A percentile compares a stretch with the other conserved stretches of the same genome.
phyloP scores from a whole-genome alignment of 2,329 filamentous ascomycete genomes.

The Exophiala phaeomuriformis region DNA sequence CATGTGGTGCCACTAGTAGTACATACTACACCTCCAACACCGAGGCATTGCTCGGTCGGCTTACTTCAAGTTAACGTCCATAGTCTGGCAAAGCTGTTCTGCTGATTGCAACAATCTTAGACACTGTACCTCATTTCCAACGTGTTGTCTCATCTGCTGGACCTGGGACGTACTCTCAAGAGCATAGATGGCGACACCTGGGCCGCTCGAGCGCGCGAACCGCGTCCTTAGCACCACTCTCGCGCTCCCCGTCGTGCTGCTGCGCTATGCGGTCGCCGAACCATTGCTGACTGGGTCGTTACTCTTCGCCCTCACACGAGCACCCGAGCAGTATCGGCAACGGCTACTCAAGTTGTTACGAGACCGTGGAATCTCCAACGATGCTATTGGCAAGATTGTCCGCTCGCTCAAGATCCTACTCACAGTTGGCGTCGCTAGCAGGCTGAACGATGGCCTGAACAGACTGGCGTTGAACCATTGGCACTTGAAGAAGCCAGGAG shows the following conservation, averaged over 20 bases:
- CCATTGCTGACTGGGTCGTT: conserved; percentile 21
- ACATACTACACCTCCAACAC: too few species aligned
- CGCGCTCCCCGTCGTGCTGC: conserved; percentile 13
- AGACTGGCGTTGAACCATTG: conserved; percentile 37
- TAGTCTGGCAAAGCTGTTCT: too few species aligned
- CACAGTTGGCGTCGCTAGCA: conserved; percentile 45
- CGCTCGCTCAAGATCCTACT: conserved; percentile 42
- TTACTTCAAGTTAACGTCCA: too few species aligned
- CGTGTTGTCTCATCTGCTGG: not conserved
- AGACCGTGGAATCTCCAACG: conserved; percentile 5
- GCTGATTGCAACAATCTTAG: too few species aligned
- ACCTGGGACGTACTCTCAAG: not conserved
- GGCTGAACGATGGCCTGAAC: conserved; percentile 49
- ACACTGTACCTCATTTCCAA: too few species aligned
- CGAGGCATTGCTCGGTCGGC: too few species aligned
- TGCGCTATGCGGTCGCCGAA: conserved; percentile 14
- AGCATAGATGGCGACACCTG: conserved; percentile 8
- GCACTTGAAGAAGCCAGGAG: conserved; percentile 36
- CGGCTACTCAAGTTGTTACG: conserved; percentile 13
- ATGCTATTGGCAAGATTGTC: conserved; percentile 14
- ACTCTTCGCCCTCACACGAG: conserved; percentile 20
- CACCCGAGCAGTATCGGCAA: conserved; percentile 12
- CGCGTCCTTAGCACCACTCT: conserved; percentile 1
- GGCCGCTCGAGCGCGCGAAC: conserved; percentile 10
- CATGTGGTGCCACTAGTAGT: too few species aligned